Base-by-base conservation (phyloP, 1,284 basidiomycete species). In the Singerocomus rubriflavus region DNA sequence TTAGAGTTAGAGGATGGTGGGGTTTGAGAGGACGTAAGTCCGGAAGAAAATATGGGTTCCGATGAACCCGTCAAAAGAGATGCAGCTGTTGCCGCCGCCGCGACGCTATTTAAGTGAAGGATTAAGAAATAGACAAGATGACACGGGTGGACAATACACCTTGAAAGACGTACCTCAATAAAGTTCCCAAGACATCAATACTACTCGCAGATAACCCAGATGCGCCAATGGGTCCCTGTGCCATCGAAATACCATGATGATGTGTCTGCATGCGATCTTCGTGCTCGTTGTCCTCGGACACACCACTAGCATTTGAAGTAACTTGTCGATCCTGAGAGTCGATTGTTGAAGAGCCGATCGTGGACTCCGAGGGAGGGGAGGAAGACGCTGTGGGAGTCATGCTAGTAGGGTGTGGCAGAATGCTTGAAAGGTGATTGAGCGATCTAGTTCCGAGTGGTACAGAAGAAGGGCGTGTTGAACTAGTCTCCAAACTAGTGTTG, bases 11-110 rank as follows among this genome's bases (percentile, higher is more conserved):
- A 55, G 29, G 42, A 54, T 17, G 58, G 57, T 50, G 48, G 48
- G 48, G 48, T 41, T 8, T 53, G 57, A 35, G 67, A 52, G 17
- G 68, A 63, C 11, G 65, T 64, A 32, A 81, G 71, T 25, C 73
- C 76, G 6, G 80, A 79, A 13, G 79, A 76, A 52, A 84, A 76
- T 40, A 85, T 75, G 17, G 79, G 77, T 43, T 80, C 78, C 6
- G 80, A 75, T 31, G 80, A 80, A 41, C 82, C 81, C 6, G 81
- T 83, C 29, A 85, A 73, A 26, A 86, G 72, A 8, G 87, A 88
- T 7, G 86, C 85, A 2, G 86, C 87, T 1, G 87, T 88, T 21
- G 87, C 87, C n/a, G 86, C 84, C 21, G 86, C 86, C 8, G 85
- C 87, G 38, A 89, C 85, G 57, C 87, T 89, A 55, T 47, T 53